Evolutionary conservation across 345 rosid species (phyloP).

Genomic region (Boechera stricta): DNA sequence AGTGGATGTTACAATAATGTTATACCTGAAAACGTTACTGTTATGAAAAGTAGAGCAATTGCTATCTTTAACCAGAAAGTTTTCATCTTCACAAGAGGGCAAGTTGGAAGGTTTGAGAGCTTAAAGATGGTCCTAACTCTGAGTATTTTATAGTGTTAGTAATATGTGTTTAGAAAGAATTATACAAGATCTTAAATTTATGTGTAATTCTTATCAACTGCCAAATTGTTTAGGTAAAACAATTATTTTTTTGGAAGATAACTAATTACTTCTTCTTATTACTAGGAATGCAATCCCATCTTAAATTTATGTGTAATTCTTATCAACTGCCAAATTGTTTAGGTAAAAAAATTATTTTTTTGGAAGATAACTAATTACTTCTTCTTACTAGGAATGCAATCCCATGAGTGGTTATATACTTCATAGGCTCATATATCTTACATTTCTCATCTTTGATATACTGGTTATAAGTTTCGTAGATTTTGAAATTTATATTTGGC

Average conservation of each 20-base stretch:
- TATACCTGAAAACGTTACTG: slow-evolving; percentile 46
- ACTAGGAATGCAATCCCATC: neutral
- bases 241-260: neutral
- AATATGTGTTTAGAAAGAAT: neutral
- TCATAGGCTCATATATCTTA: neutral
- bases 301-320: neutral
- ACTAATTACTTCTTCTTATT: neutral
- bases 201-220: neutral
- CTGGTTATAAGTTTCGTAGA: neutral
- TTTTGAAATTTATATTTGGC: no score
- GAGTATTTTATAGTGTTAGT: neutral
- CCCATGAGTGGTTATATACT: neutral
- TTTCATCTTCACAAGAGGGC: slow-evolving; percentile 42
- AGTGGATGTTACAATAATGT: neutral
- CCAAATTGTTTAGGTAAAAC: neutral
- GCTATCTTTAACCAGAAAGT: slow-evolving; percentile 35
- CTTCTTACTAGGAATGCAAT: neutral
- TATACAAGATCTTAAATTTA: neutral
- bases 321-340: neutral
- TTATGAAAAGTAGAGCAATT: slow-evolving; percentile 48
- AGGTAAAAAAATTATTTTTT: neutral
- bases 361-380: neutral
- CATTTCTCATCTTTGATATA: neutral
- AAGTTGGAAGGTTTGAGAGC: neutral
- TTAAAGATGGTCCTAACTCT: neutral